A percentile compares a stretch with the other conserved stretches of the same genome.
phyloP scores from a whole-genome alignment of 768 basidiomycete genomes.

The Lactifluus pinguis region DNA sequence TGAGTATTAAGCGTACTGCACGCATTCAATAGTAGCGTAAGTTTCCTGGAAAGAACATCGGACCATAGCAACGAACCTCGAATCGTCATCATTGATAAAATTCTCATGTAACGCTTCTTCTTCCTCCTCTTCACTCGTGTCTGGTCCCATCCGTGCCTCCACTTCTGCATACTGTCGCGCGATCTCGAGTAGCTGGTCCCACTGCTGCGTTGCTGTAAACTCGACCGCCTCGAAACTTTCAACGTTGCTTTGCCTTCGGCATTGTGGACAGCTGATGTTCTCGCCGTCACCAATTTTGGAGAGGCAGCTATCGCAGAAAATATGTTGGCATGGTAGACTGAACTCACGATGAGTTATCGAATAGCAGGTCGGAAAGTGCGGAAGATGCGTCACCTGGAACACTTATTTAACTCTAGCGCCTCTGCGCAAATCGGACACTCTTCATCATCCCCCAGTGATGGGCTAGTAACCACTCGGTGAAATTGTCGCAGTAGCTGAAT shows the following conservation, averaged over 20 bases:
- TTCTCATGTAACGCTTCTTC: constrained; percentile 26
- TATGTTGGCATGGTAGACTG: constrained; percentile 38
- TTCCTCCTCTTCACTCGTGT: constrained; percentile 36
- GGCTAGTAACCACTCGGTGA: constrained; percentile 30
- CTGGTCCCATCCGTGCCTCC: constrained; percentile 30
- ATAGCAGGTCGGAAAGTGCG: neutral
- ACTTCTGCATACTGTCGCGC: constrained; percentile 32
- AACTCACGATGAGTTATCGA: neutral
- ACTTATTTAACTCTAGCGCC: constrained; percentile 26
- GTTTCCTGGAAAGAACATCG: neutral
- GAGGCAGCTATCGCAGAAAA: constrained; percentile 34
- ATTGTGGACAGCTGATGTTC: constrained; percentile 31
- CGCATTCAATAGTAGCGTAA: neutral
- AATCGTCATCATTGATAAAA: constrained; percentile 25
- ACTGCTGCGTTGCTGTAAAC: constrained; percentile 34
- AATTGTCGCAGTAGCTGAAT: constrained; percentile 34
- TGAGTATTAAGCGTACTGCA: too few relatives aligned
- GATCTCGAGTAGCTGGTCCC: constrained; percentile 35
- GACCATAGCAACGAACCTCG: constrained; percentile 1
- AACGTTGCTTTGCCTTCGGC: constrained; percentile 24
- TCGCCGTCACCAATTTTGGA: constrained; percentile 25
- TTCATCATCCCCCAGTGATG: constrained; percentile 31
- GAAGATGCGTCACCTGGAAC: constrained; percentile 24
- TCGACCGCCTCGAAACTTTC: constrained; percentile 31
- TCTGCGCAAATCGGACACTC: constrained; percentile 35